Conservation (phyloP, 208 protist species). For the Porcisia deanei region DNA sequence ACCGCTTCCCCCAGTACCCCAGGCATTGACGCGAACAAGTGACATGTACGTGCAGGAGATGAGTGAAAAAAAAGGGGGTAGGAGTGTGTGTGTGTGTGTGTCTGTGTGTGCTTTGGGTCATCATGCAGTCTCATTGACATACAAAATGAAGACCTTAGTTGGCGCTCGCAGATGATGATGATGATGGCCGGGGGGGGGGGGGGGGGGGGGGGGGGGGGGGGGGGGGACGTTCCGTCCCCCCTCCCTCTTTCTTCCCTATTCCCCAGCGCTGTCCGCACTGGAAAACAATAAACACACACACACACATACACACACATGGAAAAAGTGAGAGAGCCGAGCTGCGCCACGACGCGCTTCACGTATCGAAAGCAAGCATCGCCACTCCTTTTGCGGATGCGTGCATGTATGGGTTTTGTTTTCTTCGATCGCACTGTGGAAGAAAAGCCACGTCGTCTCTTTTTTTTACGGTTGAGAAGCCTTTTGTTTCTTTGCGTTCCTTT, state of each 20-base stretch:
- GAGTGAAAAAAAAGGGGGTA: no score
- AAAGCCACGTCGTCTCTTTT: not conserved
- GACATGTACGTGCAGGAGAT: no score
- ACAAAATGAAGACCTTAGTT: not conserved
- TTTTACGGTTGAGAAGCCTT: not conserved
- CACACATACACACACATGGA: not conserved
- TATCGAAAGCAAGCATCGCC: no score
- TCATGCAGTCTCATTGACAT: not conserved
- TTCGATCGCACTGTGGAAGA: not conserved
- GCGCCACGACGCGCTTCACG: no score
- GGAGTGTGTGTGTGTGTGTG: constrained; percentile 3
- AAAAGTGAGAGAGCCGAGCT: no score
- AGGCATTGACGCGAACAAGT: no score
- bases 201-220: no score
- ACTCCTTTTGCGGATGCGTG: not conserved
- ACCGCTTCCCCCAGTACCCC: no score
- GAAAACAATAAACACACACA: not conserved
- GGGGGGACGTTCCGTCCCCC: no score
- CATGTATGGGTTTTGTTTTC: not conserved
- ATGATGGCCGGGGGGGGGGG: no score
- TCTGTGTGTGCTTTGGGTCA: not conserved
- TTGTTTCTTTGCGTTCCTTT: not conserved
- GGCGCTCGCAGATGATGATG: no score
- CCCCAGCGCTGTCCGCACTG: not conserved
- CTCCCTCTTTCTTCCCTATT: no score